A percentile compares a stretch with the other conserved stretches of the same genome.
Evolutionary conservation across 192 early-diverging fungal species (phyloP).

Genomic region (Gonapodya sp.): DNA sequence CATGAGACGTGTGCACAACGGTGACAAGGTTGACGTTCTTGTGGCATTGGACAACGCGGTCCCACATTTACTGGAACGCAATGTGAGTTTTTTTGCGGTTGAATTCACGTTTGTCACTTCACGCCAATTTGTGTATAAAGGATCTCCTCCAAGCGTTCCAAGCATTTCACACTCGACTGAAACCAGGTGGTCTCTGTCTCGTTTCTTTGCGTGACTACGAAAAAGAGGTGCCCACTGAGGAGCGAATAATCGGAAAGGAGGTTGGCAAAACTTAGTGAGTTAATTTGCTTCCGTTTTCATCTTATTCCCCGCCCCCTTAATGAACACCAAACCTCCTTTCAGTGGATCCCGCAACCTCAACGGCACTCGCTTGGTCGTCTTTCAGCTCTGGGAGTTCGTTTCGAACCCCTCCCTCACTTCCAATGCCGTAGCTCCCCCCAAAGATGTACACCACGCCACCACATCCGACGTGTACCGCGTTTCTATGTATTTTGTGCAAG

Average conservation of each 20-base stretch:
- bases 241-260: neutral
- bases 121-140: neutral
- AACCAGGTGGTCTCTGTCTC: neutral
- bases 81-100: neutral
- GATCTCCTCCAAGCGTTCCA: neutral
- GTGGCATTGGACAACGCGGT: neutral
- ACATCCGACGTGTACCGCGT: slow-evolving; percentile 1
- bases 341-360: neutral
- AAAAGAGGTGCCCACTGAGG: neutral
- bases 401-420: neutral
- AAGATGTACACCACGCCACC: neutral
- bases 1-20: neutral
- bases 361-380: neutral
- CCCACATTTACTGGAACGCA: neutral
- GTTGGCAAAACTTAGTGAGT: neutral
- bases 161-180: neutral
- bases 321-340: neutral
- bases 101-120: neutral
- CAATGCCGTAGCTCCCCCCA: neutral
- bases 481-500: slow-evolving; percentile 3
- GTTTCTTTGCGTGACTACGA: slow-evolving; percentile 6
- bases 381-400: slow-evolving; percentile 5
- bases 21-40: neutral
- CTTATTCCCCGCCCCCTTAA: neutral
- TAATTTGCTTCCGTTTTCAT: neutral